A percentile compares a stretch with the other conserved stretches of the same genome.
These are phyloP conservation scores for Jatropha multifida DNA, from an alignment of 441 rosid species.

Conservation along the genomic window DNA sequence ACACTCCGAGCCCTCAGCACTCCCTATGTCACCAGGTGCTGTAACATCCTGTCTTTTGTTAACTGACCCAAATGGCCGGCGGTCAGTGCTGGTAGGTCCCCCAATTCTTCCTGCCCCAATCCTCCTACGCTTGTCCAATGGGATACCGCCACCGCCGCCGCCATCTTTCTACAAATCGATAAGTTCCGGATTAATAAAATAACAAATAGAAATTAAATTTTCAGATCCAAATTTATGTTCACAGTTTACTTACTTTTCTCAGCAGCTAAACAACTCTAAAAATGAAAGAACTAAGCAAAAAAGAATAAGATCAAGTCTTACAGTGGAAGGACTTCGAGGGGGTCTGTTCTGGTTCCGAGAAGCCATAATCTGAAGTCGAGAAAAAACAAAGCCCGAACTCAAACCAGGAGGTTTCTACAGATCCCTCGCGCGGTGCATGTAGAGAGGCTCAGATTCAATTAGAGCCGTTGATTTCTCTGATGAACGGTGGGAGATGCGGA, in stretches of 20 bases:
- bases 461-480: slow-evolving; percentile 9
- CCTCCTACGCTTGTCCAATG: slow-evolving; percentile 68
- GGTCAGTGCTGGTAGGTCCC: slow-evolving; percentile 39
- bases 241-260: not conserved
- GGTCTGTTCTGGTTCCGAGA: slow-evolving; percentile 80
- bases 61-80: slow-evolving; percentile 48
- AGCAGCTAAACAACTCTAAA: not conserved
- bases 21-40: slow-evolving; percentile 38
- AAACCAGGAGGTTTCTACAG: not conserved
- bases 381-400: not conserved
- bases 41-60: slow-evolving; percentile 51
- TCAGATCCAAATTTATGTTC: not conserved
- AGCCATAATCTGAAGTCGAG: slow-evolving; percentile 29
- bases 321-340: slow-evolving; percentile 71
- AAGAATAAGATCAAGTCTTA: slow-evolving; percentile 23
- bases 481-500: not conserved
- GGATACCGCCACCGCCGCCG: slow-evolving; percentile 39
- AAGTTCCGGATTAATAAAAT: not conserved
- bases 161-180: slow-evolving; percentile 55
- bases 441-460: not conserved
- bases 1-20: slow-evolving; percentile 45
- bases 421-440: not conserved
- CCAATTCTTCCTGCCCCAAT: slow-evolving; percentile 46
- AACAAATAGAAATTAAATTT: not conserved
- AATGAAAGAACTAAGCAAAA: not conserved